Percentiles rank a stretch among this genome's conserved stretches.
phyloP scores from a whole-genome alignment of 2,329 filamentous ascomycete species.

The Sporothrix humicola region DNA sequence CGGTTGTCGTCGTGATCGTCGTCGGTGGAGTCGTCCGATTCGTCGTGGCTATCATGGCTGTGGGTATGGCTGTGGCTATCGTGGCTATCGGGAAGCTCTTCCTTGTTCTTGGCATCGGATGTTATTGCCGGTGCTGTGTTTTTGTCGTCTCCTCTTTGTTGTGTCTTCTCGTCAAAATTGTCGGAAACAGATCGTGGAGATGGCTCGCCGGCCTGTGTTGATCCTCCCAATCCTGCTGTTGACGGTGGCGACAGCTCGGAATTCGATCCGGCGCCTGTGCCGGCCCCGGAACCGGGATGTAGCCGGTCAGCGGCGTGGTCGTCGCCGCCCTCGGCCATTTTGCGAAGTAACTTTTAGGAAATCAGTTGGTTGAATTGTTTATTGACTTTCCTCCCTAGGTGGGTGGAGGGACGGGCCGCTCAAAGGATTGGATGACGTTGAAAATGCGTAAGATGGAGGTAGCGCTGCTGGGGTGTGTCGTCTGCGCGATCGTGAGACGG shows the following conservation, averaged over 20 bases:
- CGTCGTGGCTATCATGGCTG: slow-evolving; percentile 5
- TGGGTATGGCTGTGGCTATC: background rate
- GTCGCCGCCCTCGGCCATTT: slow-evolving; percentile 28
- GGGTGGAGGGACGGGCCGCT: background rate
- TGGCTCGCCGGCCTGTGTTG: slow-evolving; percentile 24
- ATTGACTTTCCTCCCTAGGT: too few relatives aligned
- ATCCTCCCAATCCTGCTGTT: background rate
- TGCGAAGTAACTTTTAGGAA: background rate
- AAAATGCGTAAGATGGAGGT: background rate
- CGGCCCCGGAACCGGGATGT: background rate
- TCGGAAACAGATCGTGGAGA: background rate
- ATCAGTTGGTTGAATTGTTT: too few relatives aligned
- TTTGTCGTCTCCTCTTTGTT: background rate
- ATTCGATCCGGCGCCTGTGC: background rate
- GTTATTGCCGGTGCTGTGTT: background rate
- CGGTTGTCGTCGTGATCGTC: slow-evolving; percentile 18
- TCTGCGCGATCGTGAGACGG: background rate
- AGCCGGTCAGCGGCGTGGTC: slow-evolving; percentile 5
- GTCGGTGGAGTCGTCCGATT: background rate
- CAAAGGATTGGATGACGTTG: background rate
- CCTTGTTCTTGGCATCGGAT: background rate
- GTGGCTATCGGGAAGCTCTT: background rate
- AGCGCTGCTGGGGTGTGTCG: background rate
- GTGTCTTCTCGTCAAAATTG: slow-evolving; percentile 20
- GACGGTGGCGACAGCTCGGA: slow-evolving; percentile 16